These are phyloP conservation scores for Citrus maxima DNA, from an alignment of 345 rosid genomes.

Conservation along the genomic window DNA sequence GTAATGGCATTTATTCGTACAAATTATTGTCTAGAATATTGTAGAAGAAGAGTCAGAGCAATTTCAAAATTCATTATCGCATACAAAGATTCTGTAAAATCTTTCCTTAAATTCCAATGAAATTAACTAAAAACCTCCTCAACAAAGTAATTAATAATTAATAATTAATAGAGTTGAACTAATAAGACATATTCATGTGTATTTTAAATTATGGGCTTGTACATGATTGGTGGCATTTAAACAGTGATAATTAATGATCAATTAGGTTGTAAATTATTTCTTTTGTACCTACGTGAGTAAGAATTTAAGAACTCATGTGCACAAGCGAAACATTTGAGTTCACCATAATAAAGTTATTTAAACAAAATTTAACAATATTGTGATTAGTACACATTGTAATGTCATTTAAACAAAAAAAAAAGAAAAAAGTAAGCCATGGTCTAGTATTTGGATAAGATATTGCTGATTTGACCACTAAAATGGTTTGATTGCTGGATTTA, in stretches of 20 bases:
- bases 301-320: no score
- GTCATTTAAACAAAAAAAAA: no score
- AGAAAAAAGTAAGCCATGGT: no score
- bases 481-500: constrained; percentile 7
- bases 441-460: not conserved
- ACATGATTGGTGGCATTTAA: not conserved
- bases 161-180: no score
- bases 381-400: no score
- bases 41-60: not conserved
- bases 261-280: not conserved
- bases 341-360: no score
- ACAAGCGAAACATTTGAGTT: no score
- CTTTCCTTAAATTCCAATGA: not conserved
- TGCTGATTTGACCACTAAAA: not conserved
- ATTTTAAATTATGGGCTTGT: not conserved
- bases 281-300: not conserved
- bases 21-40: not conserved
- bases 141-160: no score
- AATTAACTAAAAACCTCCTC: not conserved
- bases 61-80: not conserved
- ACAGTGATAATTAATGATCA: not conserved
- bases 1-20: not conserved
- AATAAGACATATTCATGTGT: no score
- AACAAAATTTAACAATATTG: no score
- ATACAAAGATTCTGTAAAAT: not conserved